Evolutionary conservation across 83 land plant species (phyloP), one percentile per base, ranked within the genome.

Genomic region (Thuja plicata): DNA sequence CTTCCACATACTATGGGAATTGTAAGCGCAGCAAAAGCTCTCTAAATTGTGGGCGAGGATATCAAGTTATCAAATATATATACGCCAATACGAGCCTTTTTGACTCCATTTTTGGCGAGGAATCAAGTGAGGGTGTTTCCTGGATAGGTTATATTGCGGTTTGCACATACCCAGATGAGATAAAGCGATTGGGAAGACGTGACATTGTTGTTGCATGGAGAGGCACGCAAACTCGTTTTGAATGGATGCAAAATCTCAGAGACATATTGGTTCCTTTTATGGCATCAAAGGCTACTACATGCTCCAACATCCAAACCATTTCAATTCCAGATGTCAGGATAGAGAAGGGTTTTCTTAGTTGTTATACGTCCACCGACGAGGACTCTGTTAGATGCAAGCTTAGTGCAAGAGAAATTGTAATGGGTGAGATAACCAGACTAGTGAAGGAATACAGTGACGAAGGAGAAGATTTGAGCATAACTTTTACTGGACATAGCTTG

Each of bases 141-240:
- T 96, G 98, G 98, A 95, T 96, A 37, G 96, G 95, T 37, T 96
- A 93, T 91, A 87, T 96, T 50, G 98, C 95, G 1, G 96, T 96
- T 7, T 66, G 93, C 12, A 73, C 46, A 41, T 94, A 95, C 57
- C 95, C 77, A 45, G 78, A 76, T 48, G 17, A 89, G 84, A 81
- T 82, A 43, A 71, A 78, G 37, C 81, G 91, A 43, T 86, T 95
- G 12, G 96, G 96, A 55, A 88, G 95, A 5, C 91, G 98, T 0
- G 96, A 96, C 90, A 90, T 96, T 16, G 89, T 89, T 76, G 37
- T 96, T 11, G 94, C 96, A 12, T 96, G 95, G 95, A 86, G 98
- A 12, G 96, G 95, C 70, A 95, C 98, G 24, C 92, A 94, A 30
- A 95, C 98, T 2, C 88, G 86, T 41, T 89, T 89, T 15, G 95